Percentiles rank a stretch among this genome's conserved stretches.
Conservation (phyloP, 345 rosid genomes). For the Syzygium grande region DNA sequence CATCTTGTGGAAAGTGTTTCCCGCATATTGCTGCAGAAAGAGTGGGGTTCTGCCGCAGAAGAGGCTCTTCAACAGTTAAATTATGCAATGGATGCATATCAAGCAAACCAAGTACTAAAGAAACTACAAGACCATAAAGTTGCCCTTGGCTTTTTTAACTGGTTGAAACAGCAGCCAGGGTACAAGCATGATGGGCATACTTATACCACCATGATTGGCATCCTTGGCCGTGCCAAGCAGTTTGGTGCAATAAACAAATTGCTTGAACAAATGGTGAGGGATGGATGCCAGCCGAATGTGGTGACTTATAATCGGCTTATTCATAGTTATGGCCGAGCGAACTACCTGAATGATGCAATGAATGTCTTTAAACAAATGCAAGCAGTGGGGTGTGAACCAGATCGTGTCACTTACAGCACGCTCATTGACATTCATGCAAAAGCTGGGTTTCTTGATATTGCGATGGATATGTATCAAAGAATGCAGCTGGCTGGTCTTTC, state of each 20-base stretch:
- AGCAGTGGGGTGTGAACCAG: slow-evolving; percentile 69
- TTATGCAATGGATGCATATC: slow-evolving; percentile 56
- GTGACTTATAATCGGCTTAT: slow-evolving; percentile 89
- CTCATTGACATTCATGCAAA: slow-evolving; percentile 93
- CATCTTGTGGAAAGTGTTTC: slow-evolving; percentile 51
- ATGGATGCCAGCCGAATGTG: slow-evolving; percentile 78
- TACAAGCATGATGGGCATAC: slow-evolving; percentile 91
- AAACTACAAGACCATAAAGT: slow-evolving; percentile 64
- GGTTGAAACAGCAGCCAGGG: slow-evolving; percentile 62
- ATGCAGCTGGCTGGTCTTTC: slow-evolving; percentile 83
- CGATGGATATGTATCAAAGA: slow-evolving; percentile 70
- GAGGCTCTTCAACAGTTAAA: slow-evolving; percentile 53
- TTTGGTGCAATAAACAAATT: slow-evolving; percentile 59
- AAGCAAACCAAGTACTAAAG: slow-evolving; percentile 89
- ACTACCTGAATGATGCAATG: slow-evolving; percentile 69
- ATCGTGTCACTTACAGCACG: slow-evolving; percentile 86
- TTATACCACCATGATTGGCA: slow-evolving; percentile 92
- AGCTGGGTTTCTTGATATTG: slow-evolving; percentile 89
- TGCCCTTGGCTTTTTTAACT: slow-evolving; percentile 78
- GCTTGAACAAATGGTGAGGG: slow-evolving; percentile 73
- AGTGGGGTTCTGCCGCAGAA: slow-evolving; percentile 78
- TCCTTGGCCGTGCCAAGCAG: slow-evolving; percentile 82
- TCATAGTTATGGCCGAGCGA: slow-evolving; percentile 93
- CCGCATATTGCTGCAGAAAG: slow-evolving; percentile 32
- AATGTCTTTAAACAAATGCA: slow-evolving; percentile 75